phyloP scores from a whole-genome alignment of 306 rosid genomes.

The Prunus davidiana region DNA sequence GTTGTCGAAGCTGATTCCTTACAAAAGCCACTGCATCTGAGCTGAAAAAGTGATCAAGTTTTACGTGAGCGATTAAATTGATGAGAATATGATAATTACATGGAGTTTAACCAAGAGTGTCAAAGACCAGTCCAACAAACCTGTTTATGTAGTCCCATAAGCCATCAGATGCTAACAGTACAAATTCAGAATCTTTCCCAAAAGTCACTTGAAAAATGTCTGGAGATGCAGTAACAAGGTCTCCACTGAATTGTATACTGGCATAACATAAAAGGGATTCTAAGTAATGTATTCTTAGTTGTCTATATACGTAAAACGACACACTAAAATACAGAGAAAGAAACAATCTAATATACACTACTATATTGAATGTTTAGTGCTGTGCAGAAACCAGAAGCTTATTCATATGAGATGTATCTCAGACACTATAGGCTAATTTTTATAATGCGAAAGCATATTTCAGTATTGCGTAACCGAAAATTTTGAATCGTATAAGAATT shows the following conservation, averaged over 20 bases:
- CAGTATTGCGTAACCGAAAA: neutral
- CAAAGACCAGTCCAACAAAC: constrained; percentile 33
- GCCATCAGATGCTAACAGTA: constrained; percentile 94
- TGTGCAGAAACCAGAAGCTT: neutral
- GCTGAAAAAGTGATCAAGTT: constrained; percentile 54
- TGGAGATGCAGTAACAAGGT: constrained; percentile 79
- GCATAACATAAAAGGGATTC: constrained; percentile 19
- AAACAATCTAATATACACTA: neutral
- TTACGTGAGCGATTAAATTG: constrained; percentile 11
- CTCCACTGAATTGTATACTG: constrained; percentile 76
- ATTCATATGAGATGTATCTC: neutral
- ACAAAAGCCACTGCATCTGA: constrained; percentile 81
- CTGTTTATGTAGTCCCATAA: constrained; percentile 96
- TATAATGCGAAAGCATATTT: neutral
- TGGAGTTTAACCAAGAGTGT: neutral
- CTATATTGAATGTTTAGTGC: neutral
- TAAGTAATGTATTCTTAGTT: neutral
- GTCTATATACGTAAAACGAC: neutral
- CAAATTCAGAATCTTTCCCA: constrained; percentile 74
- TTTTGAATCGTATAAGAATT: too few relatives aligned
- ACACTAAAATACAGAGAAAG: neutral
- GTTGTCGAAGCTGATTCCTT: constrained; percentile 70
- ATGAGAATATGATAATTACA: neutral
- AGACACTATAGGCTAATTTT: too few relatives aligned
- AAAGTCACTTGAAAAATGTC: constrained; percentile 75